phyloP scores from a whole-genome alignment of 2,329 filamentous ascomycete genomes.

The Aschersonia sp. region DNA sequence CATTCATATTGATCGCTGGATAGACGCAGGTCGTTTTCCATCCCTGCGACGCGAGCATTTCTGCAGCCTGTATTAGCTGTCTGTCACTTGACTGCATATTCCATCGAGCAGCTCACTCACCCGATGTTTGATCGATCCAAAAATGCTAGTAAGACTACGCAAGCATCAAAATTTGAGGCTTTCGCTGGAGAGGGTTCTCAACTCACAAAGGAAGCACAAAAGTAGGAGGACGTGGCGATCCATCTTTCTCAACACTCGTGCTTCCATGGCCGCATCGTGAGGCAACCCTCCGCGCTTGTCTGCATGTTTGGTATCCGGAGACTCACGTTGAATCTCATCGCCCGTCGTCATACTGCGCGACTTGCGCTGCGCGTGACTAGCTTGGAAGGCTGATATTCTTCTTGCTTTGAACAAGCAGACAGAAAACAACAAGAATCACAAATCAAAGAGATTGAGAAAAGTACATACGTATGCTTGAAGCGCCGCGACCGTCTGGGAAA shows the following conservation, averaged over 20 bases:
- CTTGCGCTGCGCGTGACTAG: not conserved
- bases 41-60: conserved; percentile 10
- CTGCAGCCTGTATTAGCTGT: conserved; percentile 1
- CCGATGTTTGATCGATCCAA: conserved; percentile 9
- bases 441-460: not conserved
- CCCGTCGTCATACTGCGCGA: not conserved
- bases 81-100: not conserved
- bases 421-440: not conserved
- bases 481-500: too few species aligned
- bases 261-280: conserved; percentile 1
- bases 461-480: too few species aligned
- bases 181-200: not conserved
- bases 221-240: conserved; percentile 1
- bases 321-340: not conserved
- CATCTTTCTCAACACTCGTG: conserved; percentile 1
- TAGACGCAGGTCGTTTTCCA: conserved; percentile 8
- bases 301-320: not conserved
- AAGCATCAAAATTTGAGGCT: not conserved
- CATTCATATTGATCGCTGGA: conserved; percentile 8
- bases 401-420: not conserved
- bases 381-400: not conserved
- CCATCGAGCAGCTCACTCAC: conserved; percentile 1
- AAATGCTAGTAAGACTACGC: conserved; percentile 7
- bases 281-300: not conserved
- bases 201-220: conserved; percentile 1